Conservation (phyloP, 2,329 filamentous ascomycete genomes). For the Diplodia sapinea region DNA sequence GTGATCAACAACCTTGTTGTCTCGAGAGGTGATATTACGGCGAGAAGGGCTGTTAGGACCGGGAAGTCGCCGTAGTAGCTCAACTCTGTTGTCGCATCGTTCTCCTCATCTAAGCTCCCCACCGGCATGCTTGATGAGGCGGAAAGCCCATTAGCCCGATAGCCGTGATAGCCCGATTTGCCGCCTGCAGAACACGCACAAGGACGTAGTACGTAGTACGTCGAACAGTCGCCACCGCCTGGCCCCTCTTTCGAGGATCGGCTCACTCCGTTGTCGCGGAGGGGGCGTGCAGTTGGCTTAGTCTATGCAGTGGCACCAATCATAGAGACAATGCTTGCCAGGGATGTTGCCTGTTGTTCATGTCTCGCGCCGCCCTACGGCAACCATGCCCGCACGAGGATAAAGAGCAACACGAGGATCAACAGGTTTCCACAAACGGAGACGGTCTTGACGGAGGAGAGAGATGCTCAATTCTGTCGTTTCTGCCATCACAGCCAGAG, state of each 20-base stretch:
- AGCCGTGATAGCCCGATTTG: background rate
- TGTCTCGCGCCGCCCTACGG: background rate
- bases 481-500: background rate
- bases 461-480: background rate
- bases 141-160: too few relatives aligned
- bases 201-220: background rate
- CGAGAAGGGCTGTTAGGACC: background rate
- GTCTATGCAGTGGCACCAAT: background rate
- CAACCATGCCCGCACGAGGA: background rate
- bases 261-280: constrained; percentile 11
- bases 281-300: background rate
- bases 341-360: background rate
- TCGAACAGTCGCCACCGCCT: background rate
- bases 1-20: background rate
- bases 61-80: background rate
- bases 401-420: background rate
- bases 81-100: background rate
- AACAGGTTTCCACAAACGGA: background rate
- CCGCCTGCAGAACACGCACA: background rate
- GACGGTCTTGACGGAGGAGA: background rate
- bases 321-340: background rate
- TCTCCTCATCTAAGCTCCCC: background rate
- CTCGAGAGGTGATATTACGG: background rate
- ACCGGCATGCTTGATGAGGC: background rate
- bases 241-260: background rate